Evolutionary conservation across 805 yeast genomes (phyloP).

Genomic region (Clavispora vitiphila): DNA sequence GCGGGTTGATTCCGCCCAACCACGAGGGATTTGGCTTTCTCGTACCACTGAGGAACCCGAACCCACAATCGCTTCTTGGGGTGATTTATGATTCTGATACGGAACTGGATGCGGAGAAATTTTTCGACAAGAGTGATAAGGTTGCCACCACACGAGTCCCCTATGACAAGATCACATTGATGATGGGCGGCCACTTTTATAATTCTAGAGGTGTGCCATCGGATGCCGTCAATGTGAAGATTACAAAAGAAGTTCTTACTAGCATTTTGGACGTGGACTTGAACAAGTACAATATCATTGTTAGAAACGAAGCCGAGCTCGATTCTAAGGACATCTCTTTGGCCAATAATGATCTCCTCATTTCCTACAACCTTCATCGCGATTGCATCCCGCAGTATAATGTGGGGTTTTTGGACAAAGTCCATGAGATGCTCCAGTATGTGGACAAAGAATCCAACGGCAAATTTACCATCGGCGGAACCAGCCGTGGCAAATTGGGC

Average conservation of each 20-base stretch:
- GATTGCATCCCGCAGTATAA: slow-evolving; percentile 76
- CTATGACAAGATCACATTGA: slow-evolving; percentile 74
- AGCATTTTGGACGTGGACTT: slow-evolving; percentile 22
- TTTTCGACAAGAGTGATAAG: slow-evolving; percentile 14
- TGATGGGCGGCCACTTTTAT: slow-evolving; percentile 80
- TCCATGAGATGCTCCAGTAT: slow-evolving; percentile 30
- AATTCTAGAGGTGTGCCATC: slow-evolving; percentile 30
- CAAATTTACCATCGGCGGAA: slow-evolving; percentile 65
- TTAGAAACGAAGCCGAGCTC: slow-evolving; percentile 22
- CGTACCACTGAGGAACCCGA: slow-evolving; percentile 54
- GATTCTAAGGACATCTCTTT: slow-evolving; percentile 10
- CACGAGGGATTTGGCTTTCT: slow-evolving; percentile 81
- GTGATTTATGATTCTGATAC: slow-evolving; percentile 88
- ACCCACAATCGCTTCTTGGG: slow-evolving; percentile 64
- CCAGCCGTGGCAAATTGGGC: slow-evolving; percentile 71
- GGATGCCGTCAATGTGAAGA: slow-evolving; percentile 18
- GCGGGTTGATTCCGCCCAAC: slow-evolving; percentile 30
- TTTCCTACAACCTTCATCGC: slow-evolving; percentile 28
- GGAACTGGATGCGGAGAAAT: slow-evolving; percentile 43
- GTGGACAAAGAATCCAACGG: slow-evolving; percentile 27
- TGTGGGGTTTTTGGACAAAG: slow-evolving; percentile 55
- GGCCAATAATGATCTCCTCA: slow-evolving; percentile 21
- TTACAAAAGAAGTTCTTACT: slow-evolving; percentile 22
- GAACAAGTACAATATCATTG: slow-evolving; percentile 16
- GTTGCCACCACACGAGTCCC: slow-evolving; percentile 17